These are phyloP conservation scores for Pulveroboletus frians DNA, from an alignment of 768 basidiomycete species.

Conservation along the genomic window DNA sequence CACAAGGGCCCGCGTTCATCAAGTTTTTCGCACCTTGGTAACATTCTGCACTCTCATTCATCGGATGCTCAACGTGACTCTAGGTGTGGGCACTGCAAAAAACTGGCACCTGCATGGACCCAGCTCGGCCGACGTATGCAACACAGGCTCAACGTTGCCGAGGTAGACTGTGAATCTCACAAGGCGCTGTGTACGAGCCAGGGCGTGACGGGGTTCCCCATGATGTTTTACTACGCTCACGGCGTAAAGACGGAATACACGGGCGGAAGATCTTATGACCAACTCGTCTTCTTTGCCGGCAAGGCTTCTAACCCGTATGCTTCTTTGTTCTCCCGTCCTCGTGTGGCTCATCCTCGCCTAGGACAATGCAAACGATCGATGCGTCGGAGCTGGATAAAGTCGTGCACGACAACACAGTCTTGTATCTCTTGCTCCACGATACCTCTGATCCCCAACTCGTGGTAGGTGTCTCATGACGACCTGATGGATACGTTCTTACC, in stretches of 20 bases:
- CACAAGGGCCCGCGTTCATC: constrained; percentile 52
- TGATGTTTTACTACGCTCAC: constrained; percentile 60
- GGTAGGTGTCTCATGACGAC: constrained; percentile 20
- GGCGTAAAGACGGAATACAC: constrained; percentile 69
- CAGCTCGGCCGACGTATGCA: constrained; percentile 69
- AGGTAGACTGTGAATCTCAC: constrained; percentile 86
- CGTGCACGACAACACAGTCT: constrained; percentile 13
- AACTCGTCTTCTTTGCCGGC: constrained; percentile 67
- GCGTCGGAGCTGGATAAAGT: constrained; percentile 3
- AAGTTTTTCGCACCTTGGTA: constrained; percentile 93
- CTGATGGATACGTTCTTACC: no score
- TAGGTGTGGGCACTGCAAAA: constrained; percentile 95
- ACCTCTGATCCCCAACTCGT: constrained; percentile 28
- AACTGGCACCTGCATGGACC: constrained; percentile 78
- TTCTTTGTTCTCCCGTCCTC: constrained; percentile 4
- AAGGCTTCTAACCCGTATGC: constrained; percentile 70
- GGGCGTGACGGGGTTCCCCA: constrained; percentile 78
- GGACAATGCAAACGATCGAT: constrained; percentile 21
- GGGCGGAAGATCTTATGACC: constrained; percentile 65
- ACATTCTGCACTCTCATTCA: background rate
- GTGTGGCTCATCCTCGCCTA: background rate
- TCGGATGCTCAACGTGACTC: background rate
- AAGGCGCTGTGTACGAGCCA: constrained; percentile 59
- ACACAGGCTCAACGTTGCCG: constrained; percentile 67
- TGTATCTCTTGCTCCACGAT: constrained; percentile 50